phyloP scores from a whole-genome alignment of 78 protist genomes.

The Dictyostelium brefeldianum region DNA sequence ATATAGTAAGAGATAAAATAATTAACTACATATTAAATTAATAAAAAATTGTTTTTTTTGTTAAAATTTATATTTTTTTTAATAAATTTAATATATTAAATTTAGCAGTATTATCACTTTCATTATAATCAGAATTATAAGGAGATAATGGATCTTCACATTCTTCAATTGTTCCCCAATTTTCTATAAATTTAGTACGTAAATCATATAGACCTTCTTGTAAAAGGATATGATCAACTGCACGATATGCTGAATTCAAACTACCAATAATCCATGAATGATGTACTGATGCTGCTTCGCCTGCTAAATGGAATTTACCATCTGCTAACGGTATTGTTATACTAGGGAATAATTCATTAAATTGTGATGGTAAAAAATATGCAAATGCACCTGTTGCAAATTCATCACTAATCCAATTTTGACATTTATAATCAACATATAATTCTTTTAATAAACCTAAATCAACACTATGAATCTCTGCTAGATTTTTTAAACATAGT shows the following conservation, averaged over 20 bases:
- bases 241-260: constrained; percentile 42
- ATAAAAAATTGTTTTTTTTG: too few relatives aligned
- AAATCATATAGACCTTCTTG: not conserved
- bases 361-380: constrained; percentile 26
- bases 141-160: not conserved
- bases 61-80: too few relatives aligned
- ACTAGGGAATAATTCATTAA: not conserved
- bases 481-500: not conserved
- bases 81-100: too few relatives aligned
- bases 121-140: not conserved
- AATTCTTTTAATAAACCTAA: not conserved
- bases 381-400: constrained; percentile 26
- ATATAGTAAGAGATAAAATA: too few relatives aligned
- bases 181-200: constrained; percentile 9
- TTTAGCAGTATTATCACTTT: too few relatives aligned
- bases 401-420: constrained; percentile 23
- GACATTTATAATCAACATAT: not conserved
- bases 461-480: constrained; percentile 17
- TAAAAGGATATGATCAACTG: constrained; percentile 14
- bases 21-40: too few relatives aligned
- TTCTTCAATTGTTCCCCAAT: constrained; percentile 49
- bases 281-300: constrained; percentile 16
- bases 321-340: constrained; percentile 5
- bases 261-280: constrained; percentile 51
- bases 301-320: constrained; percentile 33